Percentiles rank a stretch among this genome's conserved stretches.
Evolutionary conservation across 75 land plant genomes (phyloP).

Genomic region (Adiantum capillusveneris): DNA sequence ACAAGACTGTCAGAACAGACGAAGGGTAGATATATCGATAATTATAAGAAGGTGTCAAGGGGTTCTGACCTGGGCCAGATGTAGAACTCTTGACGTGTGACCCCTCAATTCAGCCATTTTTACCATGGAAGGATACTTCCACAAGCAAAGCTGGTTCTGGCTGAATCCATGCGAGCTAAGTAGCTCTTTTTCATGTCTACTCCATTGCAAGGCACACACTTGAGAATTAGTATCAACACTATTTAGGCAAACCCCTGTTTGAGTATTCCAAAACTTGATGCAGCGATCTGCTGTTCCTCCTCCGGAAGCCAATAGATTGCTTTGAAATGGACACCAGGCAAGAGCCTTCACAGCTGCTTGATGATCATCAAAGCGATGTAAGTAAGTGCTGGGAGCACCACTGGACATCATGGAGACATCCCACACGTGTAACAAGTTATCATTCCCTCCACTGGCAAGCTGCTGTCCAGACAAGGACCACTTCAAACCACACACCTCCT

Average conservation of each 20-base stretch:
- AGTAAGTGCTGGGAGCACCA: slow-evolving; percentile 31
- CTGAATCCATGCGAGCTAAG: slow-evolving; percentile 81
- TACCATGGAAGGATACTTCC: slow-evolving; percentile 89
- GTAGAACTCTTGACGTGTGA: slow-evolving; percentile 68
- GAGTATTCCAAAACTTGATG: slow-evolving; percentile 87
- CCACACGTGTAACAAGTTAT: slow-evolving; percentile 78
- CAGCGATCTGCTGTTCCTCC: slow-evolving; percentile 66
- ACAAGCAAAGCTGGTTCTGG: slow-evolving; percentile 73
- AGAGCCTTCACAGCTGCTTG: slow-evolving; percentile 75
- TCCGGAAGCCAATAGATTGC: slow-evolving; percentile 77
- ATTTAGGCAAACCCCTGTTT: slow-evolving; percentile 73
- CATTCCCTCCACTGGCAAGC: slow-evolving; percentile 82
- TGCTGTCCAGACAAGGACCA: slow-evolving; percentile 73
- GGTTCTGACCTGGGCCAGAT: slow-evolving; percentile 23
- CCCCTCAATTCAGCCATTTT: slow-evolving; percentile 69
- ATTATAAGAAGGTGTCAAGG: neutral
- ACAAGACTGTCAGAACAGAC: neutral
- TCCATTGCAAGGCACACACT: slow-evolving; percentile 77
- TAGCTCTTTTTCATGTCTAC: slow-evolving; percentile 69
- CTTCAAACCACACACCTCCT: slow-evolving; percentile 77
- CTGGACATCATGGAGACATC: slow-evolving; percentile 42
- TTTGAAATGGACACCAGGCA: slow-evolving; percentile 93
- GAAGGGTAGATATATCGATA: neutral
- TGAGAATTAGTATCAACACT: slow-evolving; percentile 80
- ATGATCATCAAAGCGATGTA: slow-evolving; percentile 61